These are phyloP conservation scores for Chalaropsis thielavioides DNA, from an alignment of 2,329 filamentous ascomycete species.

Conservation along the genomic window DNA sequence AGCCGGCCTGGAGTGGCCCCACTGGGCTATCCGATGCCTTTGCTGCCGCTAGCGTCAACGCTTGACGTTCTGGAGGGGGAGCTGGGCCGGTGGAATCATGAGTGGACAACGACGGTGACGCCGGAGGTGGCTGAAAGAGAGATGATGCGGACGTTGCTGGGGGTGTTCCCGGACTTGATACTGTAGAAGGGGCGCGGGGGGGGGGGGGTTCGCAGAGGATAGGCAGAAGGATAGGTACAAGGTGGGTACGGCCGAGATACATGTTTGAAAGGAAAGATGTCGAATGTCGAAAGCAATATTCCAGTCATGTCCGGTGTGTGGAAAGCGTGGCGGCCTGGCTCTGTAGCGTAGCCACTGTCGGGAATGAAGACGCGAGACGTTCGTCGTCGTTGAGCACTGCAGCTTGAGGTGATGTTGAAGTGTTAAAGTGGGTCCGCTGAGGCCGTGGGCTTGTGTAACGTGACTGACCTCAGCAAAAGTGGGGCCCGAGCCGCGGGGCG, in stretches of 20 bases:
- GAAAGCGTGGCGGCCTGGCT: too few relatives aligned
- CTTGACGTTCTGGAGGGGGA: not conserved
- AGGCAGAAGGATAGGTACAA: too few relatives aligned
- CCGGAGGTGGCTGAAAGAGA: not conserved
- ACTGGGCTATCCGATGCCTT: slow-evolving; percentile 10
- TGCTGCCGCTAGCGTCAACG: not conserved
- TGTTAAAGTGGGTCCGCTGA: not conserved
- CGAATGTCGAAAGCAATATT: too few relatives aligned
- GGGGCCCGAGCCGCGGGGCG: not conserved
- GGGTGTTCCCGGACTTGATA: not conserved
- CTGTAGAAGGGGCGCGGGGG: not conserved
- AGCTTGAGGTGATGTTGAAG: not conserved
- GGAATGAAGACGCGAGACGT: too few relatives aligned
- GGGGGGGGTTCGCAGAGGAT: too few relatives aligned
- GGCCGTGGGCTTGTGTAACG: not conserved
- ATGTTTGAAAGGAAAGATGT: too few relatives aligned
- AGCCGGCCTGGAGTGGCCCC: slow-evolving; percentile 1
- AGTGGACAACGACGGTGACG: slow-evolving; percentile 1
- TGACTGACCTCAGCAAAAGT: not conserved
- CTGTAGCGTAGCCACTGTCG: too few relatives aligned
- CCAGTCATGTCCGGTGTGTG: too few relatives aligned
- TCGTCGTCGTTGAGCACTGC: not conserved
- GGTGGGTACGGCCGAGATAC: too few relatives aligned
- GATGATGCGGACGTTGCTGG: not conserved
- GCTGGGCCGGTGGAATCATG: not conserved